Conservation (phyloP, 2,329 filamentous ascomycete species). For the Huntiella abstrusa region DNA sequence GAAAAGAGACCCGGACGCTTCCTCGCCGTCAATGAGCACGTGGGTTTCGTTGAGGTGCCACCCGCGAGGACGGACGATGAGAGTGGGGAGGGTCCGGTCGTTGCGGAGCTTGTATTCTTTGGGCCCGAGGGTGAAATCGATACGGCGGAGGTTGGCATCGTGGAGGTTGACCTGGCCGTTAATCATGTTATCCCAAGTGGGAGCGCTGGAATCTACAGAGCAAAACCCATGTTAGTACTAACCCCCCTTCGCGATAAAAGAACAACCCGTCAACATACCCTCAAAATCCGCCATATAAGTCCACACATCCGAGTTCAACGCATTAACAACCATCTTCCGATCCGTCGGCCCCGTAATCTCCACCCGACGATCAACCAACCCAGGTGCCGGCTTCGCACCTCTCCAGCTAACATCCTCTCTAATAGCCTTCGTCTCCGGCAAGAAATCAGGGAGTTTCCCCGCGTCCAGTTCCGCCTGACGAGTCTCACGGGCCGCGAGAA, state of each 20-base stretch:
- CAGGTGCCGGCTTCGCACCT: constrained; percentile 77
- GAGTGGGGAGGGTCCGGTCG: constrained; percentile 65
- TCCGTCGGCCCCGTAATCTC: constrained; percentile 97
- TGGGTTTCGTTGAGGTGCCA: constrained; percentile 99
- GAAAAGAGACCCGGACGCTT: constrained; percentile 81
- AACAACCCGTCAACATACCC: constrained; percentile 35
- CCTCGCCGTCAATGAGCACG: constrained; percentile 84
- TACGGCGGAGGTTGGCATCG: constrained; percentile 79
- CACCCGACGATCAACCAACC: constrained; percentile 78
- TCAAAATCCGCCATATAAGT: constrained; percentile 99
- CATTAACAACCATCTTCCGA: constrained; percentile 98
- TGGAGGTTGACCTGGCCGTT: constrained; percentile 96
- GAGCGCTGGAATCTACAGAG: constrained; percentile 65
- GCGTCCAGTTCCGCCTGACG: constrained; percentile 89
- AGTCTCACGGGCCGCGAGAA: constrained; percentile 69
- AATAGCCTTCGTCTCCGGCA: constrained; percentile 88
- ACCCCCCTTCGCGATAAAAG: background rate
- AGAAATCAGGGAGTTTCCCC: constrained; percentile 76
- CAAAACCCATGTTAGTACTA: constrained; percentile 2
- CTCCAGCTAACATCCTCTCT: constrained; percentile 89
- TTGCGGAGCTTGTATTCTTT: constrained; percentile 97
- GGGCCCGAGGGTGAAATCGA: constrained; percentile 87
- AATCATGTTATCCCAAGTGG: constrained; percentile 99
- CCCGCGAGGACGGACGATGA: constrained; percentile 85
- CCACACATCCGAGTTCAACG: constrained; percentile 87